Percentiles rank a stretch among this genome's conserved stretches.
phyloP scores from a whole-genome alignment of 495 filamentous ascomycete species.

The Amorphotheca resinae region DNA sequence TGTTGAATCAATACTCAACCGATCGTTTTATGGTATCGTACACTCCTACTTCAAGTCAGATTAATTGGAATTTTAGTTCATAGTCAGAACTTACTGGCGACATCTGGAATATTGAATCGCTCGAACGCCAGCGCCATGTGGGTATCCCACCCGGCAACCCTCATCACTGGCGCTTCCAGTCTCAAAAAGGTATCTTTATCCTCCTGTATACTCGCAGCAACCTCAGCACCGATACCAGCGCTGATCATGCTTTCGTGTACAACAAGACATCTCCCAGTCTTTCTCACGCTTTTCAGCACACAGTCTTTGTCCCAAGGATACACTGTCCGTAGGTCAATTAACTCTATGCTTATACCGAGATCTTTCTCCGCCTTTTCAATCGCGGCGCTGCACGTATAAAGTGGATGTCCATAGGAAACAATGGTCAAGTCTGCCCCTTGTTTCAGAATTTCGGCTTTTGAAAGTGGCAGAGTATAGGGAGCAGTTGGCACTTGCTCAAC shows the following conservation, averaged over 20 bases:
- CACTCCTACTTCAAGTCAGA: constrained; percentile 31
- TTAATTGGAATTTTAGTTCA: background rate
- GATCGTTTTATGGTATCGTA: constrained; percentile 39
- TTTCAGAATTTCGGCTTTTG: constrained; percentile 80
- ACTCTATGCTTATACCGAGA: constrained; percentile 66
- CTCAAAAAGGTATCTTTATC: constrained; percentile 65
- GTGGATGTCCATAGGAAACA: constrained; percentile 81
- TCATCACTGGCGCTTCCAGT: constrained; percentile 82
- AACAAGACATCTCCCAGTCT: constrained; percentile 82
- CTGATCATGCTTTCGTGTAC: constrained; percentile 97
- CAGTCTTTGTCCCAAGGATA: constrained; percentile 92
- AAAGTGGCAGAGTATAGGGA: constrained; percentile 73
- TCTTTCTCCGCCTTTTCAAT: constrained; percentile 72
- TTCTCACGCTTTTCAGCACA: constrained; percentile 71
- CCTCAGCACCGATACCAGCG: constrained; percentile 85
- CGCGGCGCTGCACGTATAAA: constrained; percentile 77
- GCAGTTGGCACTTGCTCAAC: constrained; percentile 86
- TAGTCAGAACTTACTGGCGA: constrained; percentile 59
- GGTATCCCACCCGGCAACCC: constrained; percentile 85
- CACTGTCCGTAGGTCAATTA: constrained; percentile 84
- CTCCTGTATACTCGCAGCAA: constrained; percentile 86
- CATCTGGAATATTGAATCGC: constrained; percentile 79
- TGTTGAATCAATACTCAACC: constrained; percentile 21
- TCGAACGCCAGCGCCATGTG: constrained; percentile 78
- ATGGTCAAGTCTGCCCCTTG: constrained; percentile 75